A percentile compares a stretch with the other conserved stretches of the same genome.
These are phyloP conservation scores for Ambrosia artemisiifolia DNA, from an alignment of 129 eudicot species.

Conservation along the genomic window DNA sequence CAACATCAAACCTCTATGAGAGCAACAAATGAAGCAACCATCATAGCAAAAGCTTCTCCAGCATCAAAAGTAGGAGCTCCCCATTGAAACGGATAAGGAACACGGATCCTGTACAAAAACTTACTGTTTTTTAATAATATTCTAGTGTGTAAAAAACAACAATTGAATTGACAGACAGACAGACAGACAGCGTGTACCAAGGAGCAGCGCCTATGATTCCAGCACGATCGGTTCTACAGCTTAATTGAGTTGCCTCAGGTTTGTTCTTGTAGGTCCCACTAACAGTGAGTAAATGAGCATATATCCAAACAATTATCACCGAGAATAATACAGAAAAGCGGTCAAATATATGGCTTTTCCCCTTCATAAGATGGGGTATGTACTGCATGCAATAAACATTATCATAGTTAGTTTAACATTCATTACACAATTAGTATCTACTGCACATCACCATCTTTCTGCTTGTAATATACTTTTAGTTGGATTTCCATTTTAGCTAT, in stretches of 20 bases:
- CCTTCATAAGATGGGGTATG: conserved; percentile 72
- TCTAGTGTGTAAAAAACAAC: conserved; percentile 3
- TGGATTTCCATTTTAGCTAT: not conserved
- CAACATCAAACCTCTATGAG: conserved; percentile 78
- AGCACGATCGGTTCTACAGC: conserved; percentile 96
- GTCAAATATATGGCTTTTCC: conserved; percentile 72
- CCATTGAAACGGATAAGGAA: conserved; percentile 99
- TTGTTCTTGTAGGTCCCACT: conserved; percentile 84
- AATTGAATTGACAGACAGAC: too few relatives aligned
- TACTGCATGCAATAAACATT: conserved; percentile 62
- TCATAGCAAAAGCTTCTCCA: conserved; percentile 99
- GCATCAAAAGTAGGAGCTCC: conserved; percentile 98
- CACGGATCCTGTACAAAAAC: conserved; percentile 65
- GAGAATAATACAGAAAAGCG: conserved; percentile 88
- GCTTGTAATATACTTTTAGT: not conserved
- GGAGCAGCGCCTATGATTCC: conserved; percentile 88
- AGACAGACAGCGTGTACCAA: conserved; percentile 44
- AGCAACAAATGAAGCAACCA: conserved; percentile 89
- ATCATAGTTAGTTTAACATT: conserved; percentile 1
- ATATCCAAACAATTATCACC: conserved; percentile 85
- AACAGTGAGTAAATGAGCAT: conserved; percentile 84
- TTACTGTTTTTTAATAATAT: not conserved
- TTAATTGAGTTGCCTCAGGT: conserved; percentile 52
- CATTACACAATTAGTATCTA: not conserved
- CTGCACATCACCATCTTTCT: not conserved